phyloP scores from a whole-genome alignment of 768 basidiomycete genomes.

The Boletus rubescentipes region DNA sequence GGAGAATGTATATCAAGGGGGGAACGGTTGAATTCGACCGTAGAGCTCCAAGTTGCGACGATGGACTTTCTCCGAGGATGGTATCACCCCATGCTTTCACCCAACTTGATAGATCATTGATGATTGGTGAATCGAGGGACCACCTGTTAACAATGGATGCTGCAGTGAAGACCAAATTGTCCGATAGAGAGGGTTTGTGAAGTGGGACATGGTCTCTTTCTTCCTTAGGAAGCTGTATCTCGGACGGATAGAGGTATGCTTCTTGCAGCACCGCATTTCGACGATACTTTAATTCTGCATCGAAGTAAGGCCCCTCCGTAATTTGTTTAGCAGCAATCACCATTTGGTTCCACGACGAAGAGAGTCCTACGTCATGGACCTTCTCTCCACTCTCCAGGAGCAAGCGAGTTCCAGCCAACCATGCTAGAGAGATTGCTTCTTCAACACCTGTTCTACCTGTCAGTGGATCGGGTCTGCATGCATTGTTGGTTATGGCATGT shows the following conservation, averaged over 20 bases:
- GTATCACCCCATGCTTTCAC: not conserved
- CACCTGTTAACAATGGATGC: not conserved
- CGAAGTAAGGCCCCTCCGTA: too few species aligned
- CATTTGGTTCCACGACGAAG: too few species aligned
- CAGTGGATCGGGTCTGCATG: not conserved
- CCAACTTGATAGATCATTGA: not conserved
- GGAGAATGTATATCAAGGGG: not conserved
- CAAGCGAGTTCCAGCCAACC: not conserved
- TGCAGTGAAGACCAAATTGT: not conserved
- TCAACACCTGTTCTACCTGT: not conserved
- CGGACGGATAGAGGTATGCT: not conserved
- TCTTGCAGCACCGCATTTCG: not conserved
- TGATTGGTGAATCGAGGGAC: not conserved
- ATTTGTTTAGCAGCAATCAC: not conserved
- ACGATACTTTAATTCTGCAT: too few species aligned
- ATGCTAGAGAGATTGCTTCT: not conserved
- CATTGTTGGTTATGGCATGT: not conserved
- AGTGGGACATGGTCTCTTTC: not conserved
- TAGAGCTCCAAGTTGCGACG: not conserved
- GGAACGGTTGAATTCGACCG: not conserved
- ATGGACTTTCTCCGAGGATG: not conserved
- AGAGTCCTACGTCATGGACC: too few species aligned
- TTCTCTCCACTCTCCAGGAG: too few species aligned
- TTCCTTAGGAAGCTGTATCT: not conserved
- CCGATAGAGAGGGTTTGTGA: not conserved